Evolutionary conservation across 805 yeast species (phyloP).

Genomic region (Cyberlindnera subsufficiens): DNA sequence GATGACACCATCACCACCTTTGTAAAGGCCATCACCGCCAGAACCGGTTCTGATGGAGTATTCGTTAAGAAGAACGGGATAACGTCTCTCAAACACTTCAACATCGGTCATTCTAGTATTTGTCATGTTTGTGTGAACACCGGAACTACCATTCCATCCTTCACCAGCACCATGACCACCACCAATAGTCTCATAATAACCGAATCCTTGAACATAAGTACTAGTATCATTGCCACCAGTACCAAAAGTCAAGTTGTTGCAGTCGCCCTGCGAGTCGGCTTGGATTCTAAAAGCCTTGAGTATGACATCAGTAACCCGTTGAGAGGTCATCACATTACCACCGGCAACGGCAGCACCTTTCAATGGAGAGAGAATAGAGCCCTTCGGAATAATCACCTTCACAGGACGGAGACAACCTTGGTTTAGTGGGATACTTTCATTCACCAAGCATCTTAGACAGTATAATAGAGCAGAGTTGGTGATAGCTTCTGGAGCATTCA

Average conservation of each 20-base stretch:
- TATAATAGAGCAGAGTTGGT: conserved; percentile 85
- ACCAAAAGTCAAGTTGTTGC: conserved; percentile 93
- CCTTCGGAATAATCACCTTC: conserved; percentile 55
- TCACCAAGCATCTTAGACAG: conserved; percentile 78
- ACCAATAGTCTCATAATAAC: conserved; percentile 91
- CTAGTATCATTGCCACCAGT: conserved; percentile 54
- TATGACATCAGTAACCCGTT: conserved; percentile 85
- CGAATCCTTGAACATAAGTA: conserved; percentile 60
- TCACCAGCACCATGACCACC: conserved; percentile 95
- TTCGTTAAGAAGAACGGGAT: conserved; percentile 73
- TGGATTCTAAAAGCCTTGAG: conserved; percentile 81
- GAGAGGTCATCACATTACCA: conserved; percentile 93
- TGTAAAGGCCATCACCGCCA: conserved; percentile 71
- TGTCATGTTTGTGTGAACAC: conserved; percentile 93
- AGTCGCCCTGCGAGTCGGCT: conserved; percentile 95
- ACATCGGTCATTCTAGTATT: conserved; percentile 91
- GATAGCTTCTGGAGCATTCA: conserved; percentile 90
- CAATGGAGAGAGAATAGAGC: conserved; percentile 66
- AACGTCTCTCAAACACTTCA: conserved; percentile 81
- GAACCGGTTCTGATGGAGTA: conserved; percentile 66
- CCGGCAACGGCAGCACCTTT: conserved; percentile 90
- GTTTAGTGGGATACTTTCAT: conserved; percentile 85
- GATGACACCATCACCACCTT: conserved; percentile 83
- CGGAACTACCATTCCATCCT: conserved; percentile 79
- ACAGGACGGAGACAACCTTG: conserved; percentile 89